phyloP scores from a whole-genome alignment of 176 grass and related monocot genomes.

The Alloteropsis semialata region DNA sequence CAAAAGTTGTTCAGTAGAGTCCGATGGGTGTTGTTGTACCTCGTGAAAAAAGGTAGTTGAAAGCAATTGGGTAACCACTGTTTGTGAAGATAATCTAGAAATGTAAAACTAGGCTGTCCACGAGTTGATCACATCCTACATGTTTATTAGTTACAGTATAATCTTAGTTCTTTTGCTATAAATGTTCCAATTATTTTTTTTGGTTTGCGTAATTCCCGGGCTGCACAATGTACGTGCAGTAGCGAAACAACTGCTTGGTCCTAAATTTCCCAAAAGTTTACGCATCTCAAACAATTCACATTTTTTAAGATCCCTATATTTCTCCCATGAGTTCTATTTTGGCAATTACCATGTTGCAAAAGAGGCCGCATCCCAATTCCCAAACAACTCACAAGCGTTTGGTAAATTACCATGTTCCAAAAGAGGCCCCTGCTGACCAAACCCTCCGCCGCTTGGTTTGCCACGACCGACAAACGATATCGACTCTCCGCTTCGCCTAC shows the following conservation, averaged over 20 bases:
- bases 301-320: too few species aligned
- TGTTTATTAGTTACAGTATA: too few species aligned
- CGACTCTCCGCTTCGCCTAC: not conserved
- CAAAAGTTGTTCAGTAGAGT: not conserved
- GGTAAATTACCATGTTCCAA: not conserved
- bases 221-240: too few species aligned
- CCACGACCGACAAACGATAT: not conserved
- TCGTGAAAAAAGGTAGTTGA: conserved; percentile 15
- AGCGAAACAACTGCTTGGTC: not conserved
- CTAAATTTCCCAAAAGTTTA: not conserved
- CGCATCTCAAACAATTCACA: not conserved
- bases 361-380: too few species aligned
- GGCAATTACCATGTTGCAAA: not conserved
- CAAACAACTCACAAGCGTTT: too few species aligned
- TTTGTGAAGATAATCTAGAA: not conserved
- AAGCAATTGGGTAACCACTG: not conserved
- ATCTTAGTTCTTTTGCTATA: too few species aligned
- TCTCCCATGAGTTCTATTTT: not conserved
- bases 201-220: too few species aligned
- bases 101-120: not conserved
- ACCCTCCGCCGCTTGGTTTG: not conserved
- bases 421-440: not conserved
- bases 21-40: not conserved
- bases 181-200: not conserved
- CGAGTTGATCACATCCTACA: too few species aligned